Percentiles rank a stretch among this genome's conserved stretches.
phyloP scores from a whole-genome alignment of 495 filamentous ascomycete species.

The Neurospora sp. region DNA sequence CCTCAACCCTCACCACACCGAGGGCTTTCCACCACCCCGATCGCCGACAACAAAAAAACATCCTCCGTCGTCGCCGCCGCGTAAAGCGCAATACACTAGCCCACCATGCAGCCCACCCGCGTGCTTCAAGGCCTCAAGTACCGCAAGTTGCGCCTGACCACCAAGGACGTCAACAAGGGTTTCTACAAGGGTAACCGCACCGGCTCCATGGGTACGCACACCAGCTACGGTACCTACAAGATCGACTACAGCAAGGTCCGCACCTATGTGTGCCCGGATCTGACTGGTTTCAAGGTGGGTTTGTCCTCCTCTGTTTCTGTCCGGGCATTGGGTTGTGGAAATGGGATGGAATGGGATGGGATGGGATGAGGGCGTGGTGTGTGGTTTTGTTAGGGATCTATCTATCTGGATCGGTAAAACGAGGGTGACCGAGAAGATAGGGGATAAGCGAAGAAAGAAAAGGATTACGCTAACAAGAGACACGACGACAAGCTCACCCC shows the following conservation, averaged over 20 bases:
- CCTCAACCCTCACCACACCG: background rate
- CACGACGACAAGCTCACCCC: slow-evolving; percentile 64
- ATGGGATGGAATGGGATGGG: background rate
- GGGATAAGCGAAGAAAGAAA: background rate
- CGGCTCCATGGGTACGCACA: slow-evolving; percentile 78
- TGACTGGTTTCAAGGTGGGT: slow-evolving; percentile 63
- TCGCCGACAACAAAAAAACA: background rate
- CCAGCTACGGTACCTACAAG: slow-evolving; percentile 71
- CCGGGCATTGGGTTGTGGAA: background rate
- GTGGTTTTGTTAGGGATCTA: too few species aligned
- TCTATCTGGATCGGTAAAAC: too few species aligned
- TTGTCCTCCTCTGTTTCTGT: background rate
- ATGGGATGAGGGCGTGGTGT: too few species aligned
- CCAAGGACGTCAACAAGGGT: slow-evolving; percentile 83
- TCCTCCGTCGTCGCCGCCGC: background rate
- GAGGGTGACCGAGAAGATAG: too few species aligned
- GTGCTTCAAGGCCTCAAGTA: slow-evolving; percentile 50
- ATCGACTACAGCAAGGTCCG: slow-evolving; percentile 81
- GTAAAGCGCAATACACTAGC: background rate
- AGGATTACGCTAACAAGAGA: slow-evolving; percentile 5
- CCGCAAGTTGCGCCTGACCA: slow-evolving; percentile 67
- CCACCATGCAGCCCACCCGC: slow-evolving; percentile 57
- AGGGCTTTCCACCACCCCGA: background rate
- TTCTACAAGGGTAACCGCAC: slow-evolving; percentile 95
- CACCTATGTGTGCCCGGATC: slow-evolving; percentile 71